phyloP scores from a whole-genome alignment of 2,329 filamentous ascomycete genomes.

The Calonectria hawksworthii region DNA sequence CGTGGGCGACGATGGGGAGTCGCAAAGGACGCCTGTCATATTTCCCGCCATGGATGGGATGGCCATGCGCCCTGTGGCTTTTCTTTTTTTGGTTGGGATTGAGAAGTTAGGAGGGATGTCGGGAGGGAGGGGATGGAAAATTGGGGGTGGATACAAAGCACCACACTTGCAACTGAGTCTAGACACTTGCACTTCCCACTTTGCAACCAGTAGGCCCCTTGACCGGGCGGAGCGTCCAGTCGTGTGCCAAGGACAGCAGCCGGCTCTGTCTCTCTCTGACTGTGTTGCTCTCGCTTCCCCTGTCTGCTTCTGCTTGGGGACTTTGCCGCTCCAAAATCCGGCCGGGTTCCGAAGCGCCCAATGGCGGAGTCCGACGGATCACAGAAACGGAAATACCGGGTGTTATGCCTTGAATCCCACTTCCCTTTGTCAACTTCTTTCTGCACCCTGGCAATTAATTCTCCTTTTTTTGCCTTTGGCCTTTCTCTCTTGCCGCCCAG shows the following conservation, averaged over 20 bases:
- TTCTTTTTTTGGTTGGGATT: conserved; percentile 21
- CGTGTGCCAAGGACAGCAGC: not conserved
- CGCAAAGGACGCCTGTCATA: conserved; percentile 44
- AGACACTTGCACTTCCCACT: not conserved
- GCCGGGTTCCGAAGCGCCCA: conserved; percentile 33
- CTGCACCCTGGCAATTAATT: not conserved
- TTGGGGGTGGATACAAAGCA: conserved; percentile 22
- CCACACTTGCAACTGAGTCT: conserved; percentile 12
- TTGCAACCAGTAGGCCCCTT: not conserved
- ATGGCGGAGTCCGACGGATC: conserved; percentile 43
- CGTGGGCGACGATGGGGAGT: conserved; percentile 61
- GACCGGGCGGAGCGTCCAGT: conserved; percentile 2
- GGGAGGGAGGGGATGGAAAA: conserved; percentile 8
- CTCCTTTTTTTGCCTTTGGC: not conserved
- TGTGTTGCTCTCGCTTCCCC: conserved; percentile 4
- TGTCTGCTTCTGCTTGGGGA: not conserved
- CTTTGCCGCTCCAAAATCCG: conserved; percentile 37
- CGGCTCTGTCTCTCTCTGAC: not conserved
- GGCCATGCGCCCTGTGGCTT: conserved; percentile 4
- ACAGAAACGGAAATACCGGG: conserved; percentile 38
- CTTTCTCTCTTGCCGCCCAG: conserved; percentile 5
- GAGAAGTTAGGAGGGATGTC: not conserved
- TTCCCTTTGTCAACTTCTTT: not conserved
- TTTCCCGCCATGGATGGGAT: conserved; percentile 32
- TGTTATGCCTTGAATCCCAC: conserved; percentile 27